Evolutionary conservation across 2,329 filamentous ascomycete genomes (phyloP).

Genomic region (Xylariaceae sp.): DNA sequence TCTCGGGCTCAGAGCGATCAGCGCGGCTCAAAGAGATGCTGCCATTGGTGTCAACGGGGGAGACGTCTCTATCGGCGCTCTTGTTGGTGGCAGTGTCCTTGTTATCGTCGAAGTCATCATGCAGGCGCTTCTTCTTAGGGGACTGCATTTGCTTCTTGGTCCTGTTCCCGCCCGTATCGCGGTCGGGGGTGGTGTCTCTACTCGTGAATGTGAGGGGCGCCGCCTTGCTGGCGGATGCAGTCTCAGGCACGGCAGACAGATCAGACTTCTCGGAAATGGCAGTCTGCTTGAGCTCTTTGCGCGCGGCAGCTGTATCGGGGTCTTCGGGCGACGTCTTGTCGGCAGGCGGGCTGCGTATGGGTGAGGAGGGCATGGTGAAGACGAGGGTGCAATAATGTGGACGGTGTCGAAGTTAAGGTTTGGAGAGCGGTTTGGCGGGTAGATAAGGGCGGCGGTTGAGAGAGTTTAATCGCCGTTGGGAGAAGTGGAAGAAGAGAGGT

Average conservation of each 20-base stretch:
- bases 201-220: slow-evolving; percentile 21
- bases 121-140: slow-evolving; percentile 62
- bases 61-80: slow-evolving; percentile 32
- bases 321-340: slow-evolving; percentile 44
- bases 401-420: slow-evolving; percentile 1
- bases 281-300: slow-evolving; percentile 64
- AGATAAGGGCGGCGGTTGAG: neutral
- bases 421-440: neutral
- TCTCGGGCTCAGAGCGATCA: slow-evolving; percentile 59
- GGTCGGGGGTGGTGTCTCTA: slow-evolving; percentile 19
- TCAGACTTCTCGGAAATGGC: slow-evolving; percentile 54
- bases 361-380: slow-evolving; percentile 23
- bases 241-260: slow-evolving; percentile 27
- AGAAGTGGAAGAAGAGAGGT: too few species aligned
- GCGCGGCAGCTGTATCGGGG: slow-evolving; percentile 60
- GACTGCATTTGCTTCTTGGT: slow-evolving; percentile 53
- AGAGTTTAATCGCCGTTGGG: neutral
- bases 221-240: slow-evolving; percentile 23
- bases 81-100: slow-evolving; percentile 37
- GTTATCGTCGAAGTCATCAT: slow-evolving; percentile 55
- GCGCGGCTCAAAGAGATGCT: slow-evolving; percentile 42
- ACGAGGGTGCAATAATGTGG: neutral
- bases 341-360: slow-evolving; percentile 29
- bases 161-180: slow-evolving; percentile 33
- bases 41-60: slow-evolving; percentile 43